phyloP scores from a whole-genome alignment of 495 filamentous ascomycete species.

The Acidiella bohemica region DNA sequence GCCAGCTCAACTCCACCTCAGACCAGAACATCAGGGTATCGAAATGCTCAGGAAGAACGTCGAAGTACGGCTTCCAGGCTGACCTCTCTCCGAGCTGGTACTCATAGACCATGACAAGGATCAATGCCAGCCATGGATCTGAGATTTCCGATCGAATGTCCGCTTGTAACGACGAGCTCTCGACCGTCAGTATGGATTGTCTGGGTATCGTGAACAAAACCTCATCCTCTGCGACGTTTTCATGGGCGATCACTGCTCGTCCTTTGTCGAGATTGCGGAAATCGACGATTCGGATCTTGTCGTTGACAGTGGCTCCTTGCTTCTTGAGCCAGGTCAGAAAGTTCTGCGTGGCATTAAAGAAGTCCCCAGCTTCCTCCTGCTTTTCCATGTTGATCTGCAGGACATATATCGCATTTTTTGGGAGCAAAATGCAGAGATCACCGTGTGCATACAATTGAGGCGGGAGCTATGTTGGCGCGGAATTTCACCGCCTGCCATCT shows the following conservation, averaged over 20 bases:
- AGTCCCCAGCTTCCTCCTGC: slow-evolving; percentile 15
- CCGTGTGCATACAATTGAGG: neutral
- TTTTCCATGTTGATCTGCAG: neutral
- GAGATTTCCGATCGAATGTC: slow-evolving; percentile 16
- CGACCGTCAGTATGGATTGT: slow-evolving; percentile 35
- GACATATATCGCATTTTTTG: neutral
- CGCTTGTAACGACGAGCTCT: slow-evolving; percentile 24
- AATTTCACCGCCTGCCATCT: too few species aligned
- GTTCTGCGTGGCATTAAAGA: slow-evolving; percentile 34
- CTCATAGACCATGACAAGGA: slow-evolving; percentile 72
- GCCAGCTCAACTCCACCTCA: slow-evolving; percentile 48
- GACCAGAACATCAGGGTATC: slow-evolving; percentile 91
- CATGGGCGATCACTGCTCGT: slow-evolving; percentile 47
- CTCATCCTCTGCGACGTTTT: slow-evolving; percentile 47
- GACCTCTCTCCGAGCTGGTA: slow-evolving; percentile 47
- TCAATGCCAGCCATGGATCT: slow-evolving; percentile 49
- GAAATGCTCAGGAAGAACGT: slow-evolving; percentile 63
- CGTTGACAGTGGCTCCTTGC: slow-evolving; percentile 39
- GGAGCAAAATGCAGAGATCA: too few species aligned
- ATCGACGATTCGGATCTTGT: slow-evolving; percentile 43
- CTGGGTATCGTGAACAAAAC: slow-evolving; percentile 52
- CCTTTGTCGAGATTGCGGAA: slow-evolving; percentile 39
- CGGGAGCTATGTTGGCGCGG: too few species aligned
- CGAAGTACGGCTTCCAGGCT: slow-evolving; percentile 66
- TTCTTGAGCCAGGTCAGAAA: slow-evolving; percentile 45